A percentile compares a stretch with the other conserved stretches of the same genome.
Evolutionary conservation across 148 eudicot species (phyloP).

Genomic region (Spergularia marina): DNA sequence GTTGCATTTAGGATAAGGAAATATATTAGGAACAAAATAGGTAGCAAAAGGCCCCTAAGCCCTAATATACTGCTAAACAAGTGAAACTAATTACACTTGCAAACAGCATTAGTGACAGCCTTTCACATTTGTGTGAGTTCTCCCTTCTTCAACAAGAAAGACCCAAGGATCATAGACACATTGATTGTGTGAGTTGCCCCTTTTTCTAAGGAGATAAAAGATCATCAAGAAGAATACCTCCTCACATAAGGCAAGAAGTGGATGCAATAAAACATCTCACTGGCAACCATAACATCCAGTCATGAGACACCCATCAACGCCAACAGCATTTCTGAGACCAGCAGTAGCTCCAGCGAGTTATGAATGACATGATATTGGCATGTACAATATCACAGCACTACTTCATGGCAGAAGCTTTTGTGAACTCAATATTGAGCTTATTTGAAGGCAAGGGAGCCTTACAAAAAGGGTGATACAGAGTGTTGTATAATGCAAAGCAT

Average conservation of each 20-base stretch:
- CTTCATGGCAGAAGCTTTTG: not conserved
- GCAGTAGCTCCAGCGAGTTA: not conserved
- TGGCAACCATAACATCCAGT: conserved; percentile 6
- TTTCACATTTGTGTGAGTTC: not conserved
- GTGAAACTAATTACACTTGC: too few species aligned
- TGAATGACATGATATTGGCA: not conserved
- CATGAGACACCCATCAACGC: conserved; percentile 13
- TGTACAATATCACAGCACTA: not conserved
- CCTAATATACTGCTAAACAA: too few species aligned
- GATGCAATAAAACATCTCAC: conserved; percentile 7
- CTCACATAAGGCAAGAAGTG: not conserved
- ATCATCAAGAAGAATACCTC: not conserved
- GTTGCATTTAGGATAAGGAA: too few species aligned
- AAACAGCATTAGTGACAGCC: not conserved
- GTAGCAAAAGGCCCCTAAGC: too few species aligned
- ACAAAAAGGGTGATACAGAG: not conserved
- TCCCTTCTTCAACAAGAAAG: not conserved
- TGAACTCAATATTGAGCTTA: not conserved
- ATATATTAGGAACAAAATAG: too few species aligned
- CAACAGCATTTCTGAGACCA: conserved; percentile 6
- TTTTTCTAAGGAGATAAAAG: not conserved
- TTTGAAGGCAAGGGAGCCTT: not conserved
- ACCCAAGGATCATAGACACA: not conserved
- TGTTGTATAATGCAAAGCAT: too few species aligned
- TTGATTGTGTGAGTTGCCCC: not conserved